Evolutionary conservation across 177 flowering plant species (phyloP).

Genomic region (Vitis hybrid): DNA sequence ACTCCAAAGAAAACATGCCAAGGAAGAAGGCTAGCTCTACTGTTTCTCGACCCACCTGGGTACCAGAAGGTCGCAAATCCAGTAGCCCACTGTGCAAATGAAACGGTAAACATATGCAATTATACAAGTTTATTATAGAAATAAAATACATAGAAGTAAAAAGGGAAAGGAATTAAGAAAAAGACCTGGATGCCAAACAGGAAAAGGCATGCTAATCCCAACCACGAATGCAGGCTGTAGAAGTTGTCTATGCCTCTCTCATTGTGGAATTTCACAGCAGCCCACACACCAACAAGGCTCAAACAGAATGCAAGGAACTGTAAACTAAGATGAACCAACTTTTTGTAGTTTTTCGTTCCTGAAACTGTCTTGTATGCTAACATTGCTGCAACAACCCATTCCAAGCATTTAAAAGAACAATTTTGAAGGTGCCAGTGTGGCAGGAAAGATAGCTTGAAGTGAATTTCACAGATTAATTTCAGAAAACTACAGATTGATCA

Average conservation of each 20-base stretch:
- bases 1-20: slow-evolving; percentile 92
- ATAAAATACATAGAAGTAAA: not conserved
- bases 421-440: not conserved
- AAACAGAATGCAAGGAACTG: slow-evolving; percentile 71
- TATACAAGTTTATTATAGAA: not conserved
- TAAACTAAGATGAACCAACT: slow-evolving; percentile 68
- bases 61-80: slow-evolving; percentile 95
- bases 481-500: not conserved
- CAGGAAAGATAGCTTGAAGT: not conserved
- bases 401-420: slow-evolving; percentile 1
- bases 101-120: slow-evolving; percentile 1
- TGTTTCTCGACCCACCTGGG: slow-evolving; percentile 81
- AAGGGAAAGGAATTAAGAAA: slow-evolving; percentile 4
- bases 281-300: slow-evolving; percentile 82
- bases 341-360: slow-evolving; percentile 83
- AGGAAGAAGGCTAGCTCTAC: slow-evolving; percentile 71
- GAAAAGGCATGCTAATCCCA: slow-evolving; percentile 78
- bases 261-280: slow-evolving; percentile 85
- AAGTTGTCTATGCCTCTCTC: slow-evolving; percentile 97
- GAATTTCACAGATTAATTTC: not conserved
- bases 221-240: slow-evolving; percentile 98
- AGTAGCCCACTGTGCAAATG: slow-evolving; percentile 61
- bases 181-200: slow-evolving; percentile 78
- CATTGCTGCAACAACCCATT: slow-evolving; percentile 66
- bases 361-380: slow-evolving; percentile 84